A percentile compares a stretch with the other conserved stretches of the same genome.
These are phyloP conservation scores for rapeseed (Brassica napus) DNA, from an alignment of 345 rosid species.

Conservation along the genomic window DNA sequence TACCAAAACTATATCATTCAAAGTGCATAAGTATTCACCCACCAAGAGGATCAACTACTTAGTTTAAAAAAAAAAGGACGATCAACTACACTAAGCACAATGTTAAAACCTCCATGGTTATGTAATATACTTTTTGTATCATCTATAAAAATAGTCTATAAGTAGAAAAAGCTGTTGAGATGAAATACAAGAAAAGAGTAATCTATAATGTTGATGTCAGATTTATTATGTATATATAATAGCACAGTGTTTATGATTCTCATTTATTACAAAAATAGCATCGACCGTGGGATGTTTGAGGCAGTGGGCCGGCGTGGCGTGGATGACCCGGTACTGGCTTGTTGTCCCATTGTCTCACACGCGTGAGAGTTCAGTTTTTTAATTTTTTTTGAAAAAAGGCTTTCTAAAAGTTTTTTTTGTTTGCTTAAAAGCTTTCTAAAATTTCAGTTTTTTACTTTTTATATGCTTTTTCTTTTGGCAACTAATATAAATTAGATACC, in stretches of 20 bases:
- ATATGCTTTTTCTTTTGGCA: no score
- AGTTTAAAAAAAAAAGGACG: no score
- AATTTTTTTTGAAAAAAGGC: not conserved
- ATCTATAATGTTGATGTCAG: slow-evolving; percentile 16
- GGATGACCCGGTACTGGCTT: slow-evolving; percentile 40
- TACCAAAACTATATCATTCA: not conserved
- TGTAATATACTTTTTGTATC: not conserved
- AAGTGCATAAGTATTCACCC: not conserved
- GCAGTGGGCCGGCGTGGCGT: slow-evolving; percentile 44
- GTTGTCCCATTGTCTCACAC: slow-evolving; percentile 38
- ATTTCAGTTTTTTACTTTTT: not conserved
- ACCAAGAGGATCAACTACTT: not conserved
- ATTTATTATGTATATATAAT: slow-evolving; percentile 9
- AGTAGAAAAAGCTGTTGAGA: slow-evolving; percentile 10
- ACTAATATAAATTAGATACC: no score
- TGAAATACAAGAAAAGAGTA: not conserved
- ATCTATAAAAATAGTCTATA: not conserved
- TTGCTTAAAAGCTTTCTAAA: no score
- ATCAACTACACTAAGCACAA: not conserved
- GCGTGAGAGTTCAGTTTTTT: slow-evolving; percentile 13
- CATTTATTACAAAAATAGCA: slow-evolving; percentile 35
- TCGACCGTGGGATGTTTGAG: slow-evolving; percentile 42
- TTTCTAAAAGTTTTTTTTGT: no score
- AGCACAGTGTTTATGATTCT: slow-evolving; percentile 29
- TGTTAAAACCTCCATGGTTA: not conserved